Evolutionary conservation across 1,284 basidiomycete species (phyloP), one percentile per base, ranked within the genome.

Genomic region (Bjerkandera adusta): DNA sequence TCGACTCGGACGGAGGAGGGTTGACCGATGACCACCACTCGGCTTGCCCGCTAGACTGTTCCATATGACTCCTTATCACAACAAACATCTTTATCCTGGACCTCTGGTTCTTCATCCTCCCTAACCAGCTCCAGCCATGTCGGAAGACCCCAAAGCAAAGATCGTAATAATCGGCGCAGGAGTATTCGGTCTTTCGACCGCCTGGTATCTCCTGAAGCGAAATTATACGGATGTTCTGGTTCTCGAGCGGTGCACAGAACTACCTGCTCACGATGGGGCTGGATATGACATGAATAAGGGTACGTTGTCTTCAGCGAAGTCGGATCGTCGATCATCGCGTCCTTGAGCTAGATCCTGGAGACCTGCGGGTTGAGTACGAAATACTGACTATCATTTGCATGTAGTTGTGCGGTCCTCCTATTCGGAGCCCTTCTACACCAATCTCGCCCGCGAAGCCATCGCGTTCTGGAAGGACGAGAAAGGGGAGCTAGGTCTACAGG

Each of bases 271-370:
- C 7, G 91, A 93, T 62, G 89, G 83, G 2, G 88, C 91, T 0
- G 89, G 86, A 48, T 85, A 85, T 36, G 92, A 95, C 63, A 71
- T 93, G 44, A 95, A 94, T 67, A 87, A 91, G 68, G 79, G 90
- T 80, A 57, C 52, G 75, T 68, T 33, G 27, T 15, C 22, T 22
- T 47, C 15, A 15, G 6, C 37, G 37, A 35, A 29, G 34, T 8
- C n/a, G 12, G 26, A 29, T 15, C 27, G 27, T 35, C 20, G 22
- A n/a, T 27, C 13, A 35, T 20, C n/a, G 21, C 32, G 40, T 22
- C 22, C 3, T 25, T 11, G 38, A n/a, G n/a, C n/a, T n/a, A n/a
- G n/a, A n/a, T n/a, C n/a, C n/a, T n/a, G n/a, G n/a, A n/a, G n/a
- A n/a, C n/a, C n/a, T n/a, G n/a, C n/a, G n/a, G n/a, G n/a, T n/a